Percentiles rank a stretch among this genome's conserved stretches.
Conservation (phyloP, 805 yeast genomes). For the Saccharomycopsis sp. region DNA sequence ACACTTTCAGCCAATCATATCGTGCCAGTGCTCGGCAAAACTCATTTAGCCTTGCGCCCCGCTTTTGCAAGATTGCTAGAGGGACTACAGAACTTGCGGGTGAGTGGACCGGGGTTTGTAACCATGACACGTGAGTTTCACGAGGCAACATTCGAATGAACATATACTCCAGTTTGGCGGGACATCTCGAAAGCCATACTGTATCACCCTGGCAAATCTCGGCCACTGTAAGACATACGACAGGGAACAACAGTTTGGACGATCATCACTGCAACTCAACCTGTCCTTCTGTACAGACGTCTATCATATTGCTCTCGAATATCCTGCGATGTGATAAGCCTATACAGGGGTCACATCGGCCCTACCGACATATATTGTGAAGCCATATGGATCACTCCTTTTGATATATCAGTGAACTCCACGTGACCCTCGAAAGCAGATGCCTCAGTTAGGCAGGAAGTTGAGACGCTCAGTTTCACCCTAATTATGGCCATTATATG, state of each 20-base stretch:
- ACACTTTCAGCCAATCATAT: background rate
- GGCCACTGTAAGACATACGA: background rate
- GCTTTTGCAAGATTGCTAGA: too few relatives aligned
- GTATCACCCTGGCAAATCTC: too few relatives aligned
- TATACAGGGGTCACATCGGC: too few relatives aligned
- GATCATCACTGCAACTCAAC: background rate
- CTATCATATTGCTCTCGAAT: background rate
- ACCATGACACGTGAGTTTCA: too few relatives aligned
- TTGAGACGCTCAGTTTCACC: background rate
- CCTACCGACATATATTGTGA: background rate
- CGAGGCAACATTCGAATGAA: too few relatives aligned
- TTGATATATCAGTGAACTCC: too few relatives aligned
- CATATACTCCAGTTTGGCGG: too few relatives aligned
- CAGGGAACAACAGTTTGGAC: background rate
- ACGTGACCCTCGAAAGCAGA: background rate
- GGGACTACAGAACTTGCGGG: too few relatives aligned
- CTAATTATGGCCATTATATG: background rate
- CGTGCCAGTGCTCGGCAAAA: background rate
- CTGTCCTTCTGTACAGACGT: background rate
- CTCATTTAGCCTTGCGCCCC: background rate
- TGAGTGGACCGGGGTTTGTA: too few relatives aligned
- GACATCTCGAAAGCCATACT: too few relatives aligned
- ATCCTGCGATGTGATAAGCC: too few relatives aligned
- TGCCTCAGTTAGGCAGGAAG: background rate
- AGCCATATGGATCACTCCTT: background rate